A percentile compares a stretch with the other conserved stretches of the same genome.
phyloP scores from a whole-genome alignment of 1,284 basidiomycete species.

The Xanthoconium separans region DNA sequence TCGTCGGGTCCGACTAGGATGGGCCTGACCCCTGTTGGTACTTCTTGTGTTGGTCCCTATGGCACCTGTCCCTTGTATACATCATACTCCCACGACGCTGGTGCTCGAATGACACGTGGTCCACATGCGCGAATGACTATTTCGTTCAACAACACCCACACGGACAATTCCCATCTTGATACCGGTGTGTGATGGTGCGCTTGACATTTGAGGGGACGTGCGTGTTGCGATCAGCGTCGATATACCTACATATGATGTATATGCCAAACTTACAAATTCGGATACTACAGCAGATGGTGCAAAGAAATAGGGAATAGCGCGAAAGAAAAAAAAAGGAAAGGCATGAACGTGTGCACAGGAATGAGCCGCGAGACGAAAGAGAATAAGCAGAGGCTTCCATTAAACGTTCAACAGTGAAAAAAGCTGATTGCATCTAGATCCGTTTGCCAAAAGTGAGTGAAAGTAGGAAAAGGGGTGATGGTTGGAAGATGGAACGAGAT shows the following conservation, averaged over 20 bases:
- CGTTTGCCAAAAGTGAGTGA: slow-evolving; percentile 7
- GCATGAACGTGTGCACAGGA: neutral
- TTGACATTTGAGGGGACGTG: neutral
- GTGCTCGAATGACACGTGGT: neutral
- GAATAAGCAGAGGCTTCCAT: slow-evolving; percentile 1
- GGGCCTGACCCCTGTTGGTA: too few species aligned
- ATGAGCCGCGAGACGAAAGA: neutral
- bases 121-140: neutral
- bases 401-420: neutral
- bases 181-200: too few species aligned
- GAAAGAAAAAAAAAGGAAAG: neutral
- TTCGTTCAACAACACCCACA: neutral
- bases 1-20: neutral
- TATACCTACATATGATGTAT: slow-evolving; percentile 7
- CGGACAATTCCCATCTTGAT: neutral
- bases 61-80: neutral
- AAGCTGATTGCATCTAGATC: slow-evolving; percentile 22
- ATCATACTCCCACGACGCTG: neutral
- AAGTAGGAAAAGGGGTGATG: neutral
- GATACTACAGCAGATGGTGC: slow-evolving; percentile 6
- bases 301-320: neutral
- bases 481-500: slow-evolving; percentile 7
- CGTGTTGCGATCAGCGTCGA: neutral
- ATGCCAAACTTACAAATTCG: slow-evolving; percentile 7
- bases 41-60: neutral